phyloP scores from a whole-genome alignment of 495 filamentous ascomycete genomes.

The Aspergillus carlsbadensis region DNA sequence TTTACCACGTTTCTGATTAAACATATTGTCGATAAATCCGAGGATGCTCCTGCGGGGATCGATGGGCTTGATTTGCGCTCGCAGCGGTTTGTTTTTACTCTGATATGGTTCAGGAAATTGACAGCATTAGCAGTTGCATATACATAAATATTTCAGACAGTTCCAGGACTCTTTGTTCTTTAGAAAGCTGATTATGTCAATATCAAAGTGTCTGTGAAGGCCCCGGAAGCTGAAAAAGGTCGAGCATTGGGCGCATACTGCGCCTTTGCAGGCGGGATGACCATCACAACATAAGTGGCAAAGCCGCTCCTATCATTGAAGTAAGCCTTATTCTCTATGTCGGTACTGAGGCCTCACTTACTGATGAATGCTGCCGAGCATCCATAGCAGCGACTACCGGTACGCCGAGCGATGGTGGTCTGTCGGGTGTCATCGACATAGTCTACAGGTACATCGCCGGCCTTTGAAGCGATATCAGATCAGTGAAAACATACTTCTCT shows the following conservation, averaged over 20 bases:
- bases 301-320: constrained; percentile 18
- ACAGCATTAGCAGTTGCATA: constrained; percentile 24
- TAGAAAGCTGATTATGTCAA: constrained; percentile 17
- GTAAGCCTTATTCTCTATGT: not conserved
- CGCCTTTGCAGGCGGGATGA: constrained; percentile 21
- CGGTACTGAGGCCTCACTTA: constrained; percentile 1
- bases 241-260: constrained; percentile 14
- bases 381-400: constrained; percentile 12
- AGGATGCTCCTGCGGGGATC: constrained; percentile 19
- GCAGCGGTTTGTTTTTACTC: constrained; percentile 20
- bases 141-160: constrained; percentile 21
- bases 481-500: not conserved
- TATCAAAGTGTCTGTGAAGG: constrained; percentile 23
- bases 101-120: constrained; percentile 19
- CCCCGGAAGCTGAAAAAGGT: constrained; percentile 25
- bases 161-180: constrained; percentile 10
- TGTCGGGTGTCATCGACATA: constrained; percentile 1
- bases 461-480: too few species aligned
- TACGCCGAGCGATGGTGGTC: constrained; percentile 17
- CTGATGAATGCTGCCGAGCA: constrained; percentile 13
- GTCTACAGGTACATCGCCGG: too few species aligned
- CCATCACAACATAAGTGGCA: constrained; percentile 24
- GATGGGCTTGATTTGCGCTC: constrained; percentile 18
- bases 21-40: constrained; percentile 25
- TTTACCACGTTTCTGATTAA: constrained; percentile 24